Conservation (phyloP, 1,284 basidiomycete genomes). For the Hemileia vastatrix region DNA sequence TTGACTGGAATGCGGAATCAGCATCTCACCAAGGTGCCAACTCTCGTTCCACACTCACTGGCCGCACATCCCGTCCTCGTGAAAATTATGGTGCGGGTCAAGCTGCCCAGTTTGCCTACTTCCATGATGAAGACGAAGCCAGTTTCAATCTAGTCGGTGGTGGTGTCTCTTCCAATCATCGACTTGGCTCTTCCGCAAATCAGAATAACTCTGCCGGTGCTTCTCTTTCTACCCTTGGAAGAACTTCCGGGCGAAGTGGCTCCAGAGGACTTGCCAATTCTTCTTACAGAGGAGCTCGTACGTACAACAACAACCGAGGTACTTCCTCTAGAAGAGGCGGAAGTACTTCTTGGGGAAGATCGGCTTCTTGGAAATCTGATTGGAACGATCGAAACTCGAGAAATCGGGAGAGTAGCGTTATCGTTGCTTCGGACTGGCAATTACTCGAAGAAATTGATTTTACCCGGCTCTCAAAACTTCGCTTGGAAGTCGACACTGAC, state of each 20-base stretch:
- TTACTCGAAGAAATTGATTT: slow-evolving; percentile 98
- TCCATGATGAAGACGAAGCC: slow-evolving; percentile 96
- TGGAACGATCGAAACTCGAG: slow-evolving; percentile 96
- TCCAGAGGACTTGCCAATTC: slow-evolving; percentile 19
- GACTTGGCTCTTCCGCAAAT: not conserved
- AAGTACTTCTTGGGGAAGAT: slow-evolving; percentile 8
- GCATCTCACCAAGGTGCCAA: slow-evolving; percentile 55
- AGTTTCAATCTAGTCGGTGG: slow-evolving; percentile 95
- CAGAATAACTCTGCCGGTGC: not conserved
- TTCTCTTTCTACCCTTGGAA: not conserved
- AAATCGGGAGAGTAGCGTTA: slow-evolving; percentile 85
- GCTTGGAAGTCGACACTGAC: slow-evolving; percentile 67
- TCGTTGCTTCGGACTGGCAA: slow-evolving; percentile 80
- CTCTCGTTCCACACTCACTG: slow-evolving; percentile 52
- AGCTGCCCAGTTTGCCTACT: slow-evolving; percentile 74
- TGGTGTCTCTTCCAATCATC: slow-evolving; percentile 38
- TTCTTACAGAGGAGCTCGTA: slow-evolving; percentile 27
- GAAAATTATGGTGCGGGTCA: slow-evolving; percentile 48
- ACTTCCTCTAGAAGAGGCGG: slow-evolving; percentile 47
- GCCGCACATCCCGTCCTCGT: slow-evolving; percentile 41
- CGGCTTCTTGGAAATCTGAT: slow-evolving; percentile 58
- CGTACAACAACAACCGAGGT: slow-evolving; percentile 46
- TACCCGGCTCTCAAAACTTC: slow-evolving; percentile 78
- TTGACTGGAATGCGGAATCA: slow-evolving; percentile 73
- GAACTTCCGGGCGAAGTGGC: slow-evolving; percentile 42